phyloP scores from a whole-genome alignment of 345 rosid genomes.

The Linum lewisii region DNA sequence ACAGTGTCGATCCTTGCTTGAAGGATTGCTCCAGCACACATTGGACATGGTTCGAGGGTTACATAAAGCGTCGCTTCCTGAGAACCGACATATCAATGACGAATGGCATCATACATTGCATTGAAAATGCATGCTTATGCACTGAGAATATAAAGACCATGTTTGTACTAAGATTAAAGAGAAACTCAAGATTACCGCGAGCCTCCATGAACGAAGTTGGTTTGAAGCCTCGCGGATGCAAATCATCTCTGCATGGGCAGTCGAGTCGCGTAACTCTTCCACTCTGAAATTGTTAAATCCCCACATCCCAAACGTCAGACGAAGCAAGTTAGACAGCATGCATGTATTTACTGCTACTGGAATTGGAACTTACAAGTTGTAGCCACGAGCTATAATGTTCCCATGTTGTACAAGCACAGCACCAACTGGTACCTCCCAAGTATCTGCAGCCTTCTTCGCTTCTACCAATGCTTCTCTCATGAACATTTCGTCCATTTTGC shows the following conservation, averaged over 20 bases:
- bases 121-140: no score
- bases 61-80: slow-evolving; percentile 86
- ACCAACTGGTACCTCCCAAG: slow-evolving; percentile 98
- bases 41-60: slow-evolving; percentile 92
- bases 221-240: slow-evolving; percentile 90
- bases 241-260: slow-evolving; percentile 96
- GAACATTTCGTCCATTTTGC: slow-evolving; percentile 65
- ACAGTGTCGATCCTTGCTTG: slow-evolving; percentile 83
- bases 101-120: not conserved
- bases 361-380: slow-evolving; percentile 60
- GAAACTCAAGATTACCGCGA: slow-evolving; percentile 38
- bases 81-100: not conserved
- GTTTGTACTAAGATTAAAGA: not conserved
- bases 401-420: slow-evolving; percentile 89
- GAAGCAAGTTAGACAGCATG: slow-evolving; percentile 8
- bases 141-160: not conserved
- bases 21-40: slow-evolving; percentile 99
- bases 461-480: slow-evolving; percentile 91
- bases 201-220: slow-evolving; percentile 71
- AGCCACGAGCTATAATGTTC: slow-evolving; percentile 85
- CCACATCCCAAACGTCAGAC: slow-evolving; percentile 10
- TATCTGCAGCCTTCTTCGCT: slow-evolving; percentile 91
- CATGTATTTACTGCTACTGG: slow-evolving; percentile 1
- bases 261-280: slow-evolving; percentile 87
- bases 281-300: slow-evolving; percentile 71